Evolutionary conservation across 345 rosid genomes (phyloP).

Genomic region (Punica granatum): DNA sequence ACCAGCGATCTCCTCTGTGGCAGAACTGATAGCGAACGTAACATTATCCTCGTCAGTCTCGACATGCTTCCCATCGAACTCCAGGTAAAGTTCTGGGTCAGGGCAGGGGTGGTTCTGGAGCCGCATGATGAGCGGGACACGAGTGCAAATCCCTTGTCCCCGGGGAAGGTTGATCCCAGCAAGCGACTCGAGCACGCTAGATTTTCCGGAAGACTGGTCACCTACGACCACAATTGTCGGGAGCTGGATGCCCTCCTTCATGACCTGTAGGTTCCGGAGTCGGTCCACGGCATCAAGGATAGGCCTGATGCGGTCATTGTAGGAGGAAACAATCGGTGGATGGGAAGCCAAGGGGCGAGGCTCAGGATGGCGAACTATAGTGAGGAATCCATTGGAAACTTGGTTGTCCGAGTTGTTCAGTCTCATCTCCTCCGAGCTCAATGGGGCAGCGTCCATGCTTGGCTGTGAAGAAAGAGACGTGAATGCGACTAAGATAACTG

Average conservation of each 20-base stretch:
- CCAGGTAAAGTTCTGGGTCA: slow-evolving; percentile 27
- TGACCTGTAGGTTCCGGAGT: slow-evolving; percentile 32
- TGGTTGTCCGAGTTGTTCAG: too few species aligned
- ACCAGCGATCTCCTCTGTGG: slow-evolving; percentile 44
- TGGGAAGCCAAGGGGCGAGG: not conserved
- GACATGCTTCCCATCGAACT: slow-evolving; percentile 21
- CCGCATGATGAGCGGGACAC: slow-evolving; percentile 53
- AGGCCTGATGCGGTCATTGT: slow-evolving; percentile 36
- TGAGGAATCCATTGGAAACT: not conserved
- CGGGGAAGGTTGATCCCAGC: slow-evolving; percentile 37
- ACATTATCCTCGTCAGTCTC: slow-evolving; percentile 25
- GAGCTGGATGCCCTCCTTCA: slow-evolving; percentile 46
- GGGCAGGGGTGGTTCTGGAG: slow-evolving; percentile 22
- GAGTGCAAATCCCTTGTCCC: slow-evolving; percentile 41
- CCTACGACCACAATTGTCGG: slow-evolving; percentile 54
- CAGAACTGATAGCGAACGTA: slow-evolving; percentile 19
- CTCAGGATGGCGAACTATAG: not conserved
- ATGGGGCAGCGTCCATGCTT: too few species aligned
- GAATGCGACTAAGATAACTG: too few species aligned
- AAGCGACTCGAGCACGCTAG: slow-evolving; percentile 45
- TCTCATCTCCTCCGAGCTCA: too few species aligned
- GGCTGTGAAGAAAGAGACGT: too few species aligned
- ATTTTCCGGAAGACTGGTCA: slow-evolving; percentile 50
- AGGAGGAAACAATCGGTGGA: slow-evolving; percentile 26
- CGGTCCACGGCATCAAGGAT: slow-evolving; percentile 45